Conservation (phyloP, 2,329 filamentous ascomycete genomes). For the Arthrobotrys musiformis region DNA sequence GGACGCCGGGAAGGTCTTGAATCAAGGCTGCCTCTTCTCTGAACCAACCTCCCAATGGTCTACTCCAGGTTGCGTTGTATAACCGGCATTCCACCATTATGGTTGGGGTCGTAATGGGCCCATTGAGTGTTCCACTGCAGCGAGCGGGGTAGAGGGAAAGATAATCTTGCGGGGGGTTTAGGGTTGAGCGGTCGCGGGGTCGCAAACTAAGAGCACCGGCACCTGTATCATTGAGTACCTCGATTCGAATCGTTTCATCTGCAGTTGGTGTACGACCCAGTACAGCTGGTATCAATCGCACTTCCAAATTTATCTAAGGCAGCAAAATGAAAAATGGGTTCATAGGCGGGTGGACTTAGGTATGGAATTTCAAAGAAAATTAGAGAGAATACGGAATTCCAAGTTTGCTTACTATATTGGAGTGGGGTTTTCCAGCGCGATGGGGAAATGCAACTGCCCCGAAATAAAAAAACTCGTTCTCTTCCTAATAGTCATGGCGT, state of each 20-base stretch:
- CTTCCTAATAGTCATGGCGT: slow-evolving; percentile 30
- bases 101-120: slow-evolving; percentile 14
- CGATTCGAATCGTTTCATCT: slow-evolving; percentile 13
- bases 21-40: slow-evolving; percentile 12
- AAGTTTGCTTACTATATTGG: slow-evolving; percentile 31
- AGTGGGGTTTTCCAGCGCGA: slow-evolving; percentile 25
- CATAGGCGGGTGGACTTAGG: no score
- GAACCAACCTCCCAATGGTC: slow-evolving; percentile 25
- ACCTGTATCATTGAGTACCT: slow-evolving; percentile 26
- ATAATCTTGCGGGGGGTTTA: slow-evolving; percentile 16
- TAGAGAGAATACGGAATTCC: no score
- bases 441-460: slow-evolving; percentile 23
- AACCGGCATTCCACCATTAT: slow-evolving; percentile 28
- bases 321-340: slow-evolving; percentile 15
- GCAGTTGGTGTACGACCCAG: slow-evolving; percentile 17
- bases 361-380: slow-evolving; percentile 14
- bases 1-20: slow-evolving; percentile 22
- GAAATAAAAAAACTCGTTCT: slow-evolving; percentile 33
- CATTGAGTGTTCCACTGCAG: no score
- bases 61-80: slow-evolving; percentile 22
- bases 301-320: slow-evolving; percentile 25
- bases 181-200: slow-evolving; percentile 5
- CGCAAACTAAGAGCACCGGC: slow-evolving; percentile 22
- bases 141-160: no score
- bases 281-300: slow-evolving; percentile 29